Base-by-base conservation (phyloP, 2,329 filamentous ascomycete species). In the Dothistroma pini region DNA sequence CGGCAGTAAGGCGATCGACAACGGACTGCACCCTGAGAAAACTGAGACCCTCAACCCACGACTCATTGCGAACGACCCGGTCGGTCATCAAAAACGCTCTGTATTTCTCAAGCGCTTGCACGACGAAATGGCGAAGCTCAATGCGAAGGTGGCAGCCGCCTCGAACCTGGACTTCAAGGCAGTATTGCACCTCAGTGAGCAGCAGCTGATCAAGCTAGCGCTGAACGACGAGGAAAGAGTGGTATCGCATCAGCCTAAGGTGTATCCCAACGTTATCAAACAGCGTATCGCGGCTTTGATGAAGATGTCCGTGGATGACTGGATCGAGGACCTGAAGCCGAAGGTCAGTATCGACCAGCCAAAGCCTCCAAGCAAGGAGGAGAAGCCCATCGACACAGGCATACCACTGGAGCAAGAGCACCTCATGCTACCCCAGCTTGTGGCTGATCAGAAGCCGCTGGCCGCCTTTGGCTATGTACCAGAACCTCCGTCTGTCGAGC, bases 261-360 rank as follows among this genome's bases (percentile, higher is more conserved):
- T 97, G 31, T 99, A 99, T 71, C 80, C 83, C 8, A 96, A 96
- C 69, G 80, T 92, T 29, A 86, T 97, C 74, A 96, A 93, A 72
- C 89, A 91, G 66, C 86, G 86, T 35, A 88, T 97, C 61, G 83
- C 89, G 68, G 81, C 82, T 49, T 86, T 92, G 71, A 91, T 89
- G 71, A 89, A 88, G 63, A 93, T 96, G 89, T 80, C 79, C 0
- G 71, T 85, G 2, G 80, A 83, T 3, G 83, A 90, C 52, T 97
- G 93, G 91, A 84, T 84, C 34, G 55, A 62, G 12, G 62, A 74
- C 16, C 57, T 75, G 12, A 70, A 70, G 55, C 58, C 57, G 14
- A 68, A 58, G 2, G 44, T 61, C 16, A 19, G 61, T 47, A 64
- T 64, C 16, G 65, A 65, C 32, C 58, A 53, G 34, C 70, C 71